Percentiles rank a stretch among this genome's conserved stretches.
Conservation (phyloP, 2,329 filamentous ascomycete genomes). For the Nemania sp. region DNA sequence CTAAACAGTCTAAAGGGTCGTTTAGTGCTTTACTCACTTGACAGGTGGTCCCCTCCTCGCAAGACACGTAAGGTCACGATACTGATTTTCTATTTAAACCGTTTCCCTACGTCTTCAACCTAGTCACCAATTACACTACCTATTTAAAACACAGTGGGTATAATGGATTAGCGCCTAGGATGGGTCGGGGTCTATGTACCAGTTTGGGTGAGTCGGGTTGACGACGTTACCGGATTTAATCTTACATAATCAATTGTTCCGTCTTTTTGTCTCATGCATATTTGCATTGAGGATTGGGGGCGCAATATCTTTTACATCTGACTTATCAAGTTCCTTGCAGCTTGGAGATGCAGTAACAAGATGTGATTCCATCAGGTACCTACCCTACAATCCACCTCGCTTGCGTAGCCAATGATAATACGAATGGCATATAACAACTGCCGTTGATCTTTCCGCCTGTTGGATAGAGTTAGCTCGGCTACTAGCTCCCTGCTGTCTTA, state of each 20-base stretch:
- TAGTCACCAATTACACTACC: background rate
- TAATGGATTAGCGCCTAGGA: background rate
- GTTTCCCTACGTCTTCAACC: background rate
- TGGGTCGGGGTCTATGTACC: too few relatives aligned
- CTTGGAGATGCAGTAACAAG: background rate
- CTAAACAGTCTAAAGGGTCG: background rate
- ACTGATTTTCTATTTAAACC: background rate
- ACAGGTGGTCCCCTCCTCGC: too few relatives aligned
- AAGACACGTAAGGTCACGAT: background rate
- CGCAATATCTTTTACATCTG: background rate
- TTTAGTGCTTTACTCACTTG: too few relatives aligned
- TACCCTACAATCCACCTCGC: background rate
- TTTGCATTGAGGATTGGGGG: too few relatives aligned
- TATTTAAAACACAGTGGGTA: too few relatives aligned
- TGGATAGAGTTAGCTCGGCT: background rate
- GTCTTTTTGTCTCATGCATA: background rate
- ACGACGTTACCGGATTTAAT: too few relatives aligned
- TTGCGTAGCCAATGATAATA: conserved; percentile 1
- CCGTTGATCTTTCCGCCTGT: background rate
- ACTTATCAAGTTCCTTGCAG: conserved; percentile 9
- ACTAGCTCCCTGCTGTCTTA: too few relatives aligned
- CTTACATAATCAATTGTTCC: too few relatives aligned
- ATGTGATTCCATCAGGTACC: background rate
- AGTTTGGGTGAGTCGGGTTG: too few relatives aligned
- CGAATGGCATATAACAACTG: background rate